Evolutionary conservation across 2,329 filamentous ascomycete species (phyloP), one percentile per base, ranked within the genome.

Genomic region (Calonectria crousiana): DNA sequence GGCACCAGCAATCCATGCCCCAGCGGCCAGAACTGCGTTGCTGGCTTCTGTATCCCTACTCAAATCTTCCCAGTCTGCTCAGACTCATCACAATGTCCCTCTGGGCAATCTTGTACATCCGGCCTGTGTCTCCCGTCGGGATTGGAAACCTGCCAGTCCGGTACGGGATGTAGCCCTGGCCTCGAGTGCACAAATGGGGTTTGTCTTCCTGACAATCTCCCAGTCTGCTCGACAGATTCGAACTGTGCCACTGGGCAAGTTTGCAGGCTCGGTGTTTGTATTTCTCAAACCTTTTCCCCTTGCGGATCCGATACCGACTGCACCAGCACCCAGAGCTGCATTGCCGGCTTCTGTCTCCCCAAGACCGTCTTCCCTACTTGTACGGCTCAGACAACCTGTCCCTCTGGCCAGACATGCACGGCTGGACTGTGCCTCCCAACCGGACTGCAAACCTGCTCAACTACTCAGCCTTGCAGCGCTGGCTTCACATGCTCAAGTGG

Each of bases 391-490:
- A 30, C 49, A 0, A 26, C 26, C 36, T 71, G 69, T 10, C 30
- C 36, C 3, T 4, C n/a, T 10, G 32, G 28, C 23, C 38, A 71
- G 38, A 51, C 62, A n/a, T 71, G 69, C 13, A 60, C 38, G 5
- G 69, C 34, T 6, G 71, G 71, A n/a, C 8, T 67, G 3, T 71
- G 69, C 26, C 28, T 71, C 14, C 51, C 69, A 1, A 60, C 62
- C 0, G 26, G 53, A 6, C 13, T 66, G 32, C 32, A 13, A 1
- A 38, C 41, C 18, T 72, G 69, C 32, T 30, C 64, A 11, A 11
- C 36, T 10, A 30, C 16, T 3, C 23, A 52, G 11, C 32, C 41
- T 5, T 72, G 69, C 23, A 11, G 14, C 18, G 18, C 23, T 10
- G 64, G 69, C 4, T 34, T 52, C 6, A 38, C 38, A 18, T 72